Base-by-base conservation (phyloP, 768 basidiomycete species). In the Daedalea quercina region DNA sequence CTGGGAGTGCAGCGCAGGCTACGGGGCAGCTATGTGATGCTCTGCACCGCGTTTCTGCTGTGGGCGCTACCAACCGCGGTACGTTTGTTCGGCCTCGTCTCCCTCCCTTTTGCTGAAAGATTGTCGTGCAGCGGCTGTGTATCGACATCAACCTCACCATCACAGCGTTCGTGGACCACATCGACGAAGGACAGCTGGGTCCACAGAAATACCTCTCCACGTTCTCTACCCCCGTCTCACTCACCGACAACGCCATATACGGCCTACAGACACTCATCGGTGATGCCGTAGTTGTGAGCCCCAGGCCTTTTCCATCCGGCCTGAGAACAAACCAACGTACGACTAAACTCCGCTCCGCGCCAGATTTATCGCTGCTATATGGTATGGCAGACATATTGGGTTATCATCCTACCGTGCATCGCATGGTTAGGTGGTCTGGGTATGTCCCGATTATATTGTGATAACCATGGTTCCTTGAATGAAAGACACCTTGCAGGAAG, bases 291-390 rank as follows among this genome's bases (percentile, higher is more conserved):
- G 46, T 47, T 9, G 46, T 47, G n/a, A 9, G 46, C 22, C 11
- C 11, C 45, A 44, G 12, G 12, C 22, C 9, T 20, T 20, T 9
- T 37, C 9, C 35, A 37, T n/a, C 9, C 9, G 35, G 35, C 35
- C n/a, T n/a, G n/a, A n/a, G n/a, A n/a, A n/a, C n/a, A n/a, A 37
- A 37, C 9, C 9, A 9, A 37, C n/a, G 9, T n/a, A 37, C 35
- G 9, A 37, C n/a, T n/a, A 37, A n/a, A 37, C 9, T 37, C n/a
- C 35, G 35, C n/a, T n/a, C n/a, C n/a, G n/a, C n/a, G n/a, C n/a
- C 25, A 47, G 46, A 47, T 47, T 3, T 47, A 47, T n/a, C 46
- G 46, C 17, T 47, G 46, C n/a, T 47, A 47, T 31, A 24, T 47
- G 4, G 46, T 47, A 3, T 47, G 46, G 46, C 46, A 47, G 22